Base-by-base conservation (phyloP, 148 eudicot genomes). In the Amaranthus cruentus region DNA sequence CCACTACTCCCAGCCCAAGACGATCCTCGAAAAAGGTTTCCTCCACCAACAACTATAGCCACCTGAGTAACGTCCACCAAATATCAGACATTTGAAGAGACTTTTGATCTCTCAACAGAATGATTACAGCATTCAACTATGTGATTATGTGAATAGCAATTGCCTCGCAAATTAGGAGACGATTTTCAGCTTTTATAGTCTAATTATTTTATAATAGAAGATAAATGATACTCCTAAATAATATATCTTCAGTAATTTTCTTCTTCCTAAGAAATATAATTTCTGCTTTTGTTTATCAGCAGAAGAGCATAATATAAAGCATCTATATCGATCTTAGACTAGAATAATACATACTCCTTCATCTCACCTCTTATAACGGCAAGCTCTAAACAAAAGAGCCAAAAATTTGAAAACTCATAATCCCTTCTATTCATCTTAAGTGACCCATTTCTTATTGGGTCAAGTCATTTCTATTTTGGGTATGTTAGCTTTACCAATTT, bases 11-110 rank as follows among this genome's bases (percentile, higher is more conserved):
- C 91, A 47, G 96, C 89, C 98, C 96, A 88, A 74, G 96, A 79
- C 58, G 96, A 79, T 67, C 98, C 98, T 62, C 93, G 98, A 68
- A 93, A 93, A 62, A 93, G 90, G 77, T 93, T 93, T 66, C 98
- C 96, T 56, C 96, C 98, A 68, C 98, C 96, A 80, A 90, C 98
- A 81, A 92, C 93, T 68, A 93, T 86, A 58, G 93, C 98, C 74
- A 93, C 98, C 99, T 92, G 84, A 78, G 74, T 62, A 53, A 72
- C 18, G 57, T 47, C 52, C 70, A 73, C 44, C 14, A 54, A 66
- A 51, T 53, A 56, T 61, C 59, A 76, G 53, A n/a, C 8, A 11
- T 50, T 59, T 14, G 52, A 9, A 42, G 48, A 68, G 14, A 55
- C 13, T n/a, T 8, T 10, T 60, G 50, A 42, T 48, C 56, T 47